These are phyloP conservation scores for Clohesyomyces aquaticus DNA, from an alignment of 495 filamentous ascomycete species.

Conservation along the genomic window DNA sequence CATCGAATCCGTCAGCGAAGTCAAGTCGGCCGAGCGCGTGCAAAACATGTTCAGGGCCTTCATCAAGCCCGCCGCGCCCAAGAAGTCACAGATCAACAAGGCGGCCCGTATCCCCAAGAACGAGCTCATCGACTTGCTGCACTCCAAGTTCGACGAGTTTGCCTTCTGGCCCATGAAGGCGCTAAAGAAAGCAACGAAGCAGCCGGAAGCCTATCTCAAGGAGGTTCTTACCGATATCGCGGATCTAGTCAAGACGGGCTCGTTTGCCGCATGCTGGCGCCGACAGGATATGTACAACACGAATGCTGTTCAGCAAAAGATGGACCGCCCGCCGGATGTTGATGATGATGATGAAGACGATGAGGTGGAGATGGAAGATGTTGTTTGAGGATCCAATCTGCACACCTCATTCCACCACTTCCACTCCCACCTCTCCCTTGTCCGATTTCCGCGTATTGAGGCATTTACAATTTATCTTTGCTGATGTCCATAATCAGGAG, in stretches of 20 bases:
- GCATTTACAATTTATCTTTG: no score
- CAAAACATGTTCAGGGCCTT: constrained; percentile 33
- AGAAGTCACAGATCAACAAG: constrained; percentile 64
- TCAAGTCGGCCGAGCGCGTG: neutral
- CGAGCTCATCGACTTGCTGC: constrained; percentile 82
- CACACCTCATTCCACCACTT: neutral
- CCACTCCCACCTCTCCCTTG: neutral
- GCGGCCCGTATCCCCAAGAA: constrained; percentile 82
- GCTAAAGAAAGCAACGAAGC: constrained; percentile 69
- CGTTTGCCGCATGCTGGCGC: constrained; percentile 81
- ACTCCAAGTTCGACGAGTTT: constrained; percentile 77
- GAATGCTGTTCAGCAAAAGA: constrained; percentile 25
- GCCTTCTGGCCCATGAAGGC: constrained; percentile 88
- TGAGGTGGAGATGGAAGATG: constrained; percentile 44
- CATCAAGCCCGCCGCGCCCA: constrained; percentile 9
- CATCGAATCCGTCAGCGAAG: constrained; percentile 12
- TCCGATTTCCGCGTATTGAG: no score
- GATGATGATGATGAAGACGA: constrained; percentile 24
- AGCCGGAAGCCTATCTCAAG: constrained; percentile 91
- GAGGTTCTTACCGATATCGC: constrained; percentile 82
- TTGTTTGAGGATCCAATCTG: constrained; percentile 20
- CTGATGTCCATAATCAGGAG: no score
- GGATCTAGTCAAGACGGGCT: constrained; percentile 73
- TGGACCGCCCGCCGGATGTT: constrained; percentile 23
- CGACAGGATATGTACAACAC: constrained; percentile 74